A percentile compares a stretch with the other conserved stretches of the same genome.
Evolutionary conservation across 2,329 filamentous ascomycete genomes (phyloP).

Genomic region (Paramyrothecium sp.): DNA sequence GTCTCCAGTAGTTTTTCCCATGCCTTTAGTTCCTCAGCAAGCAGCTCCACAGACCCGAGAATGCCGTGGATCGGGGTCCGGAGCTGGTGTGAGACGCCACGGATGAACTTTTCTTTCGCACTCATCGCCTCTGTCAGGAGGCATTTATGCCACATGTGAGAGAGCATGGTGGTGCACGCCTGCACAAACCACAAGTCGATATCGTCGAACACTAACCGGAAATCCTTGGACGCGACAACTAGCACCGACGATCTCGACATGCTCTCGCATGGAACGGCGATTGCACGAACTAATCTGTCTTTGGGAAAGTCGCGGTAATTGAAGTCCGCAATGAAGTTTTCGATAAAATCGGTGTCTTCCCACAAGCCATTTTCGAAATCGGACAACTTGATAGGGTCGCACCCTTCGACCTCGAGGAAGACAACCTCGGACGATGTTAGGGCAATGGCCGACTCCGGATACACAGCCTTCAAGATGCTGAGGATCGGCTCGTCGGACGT

Average conservation of each 20-base stretch:
- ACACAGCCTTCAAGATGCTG: slow-evolving; percentile 25
- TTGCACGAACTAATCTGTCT: slow-evolving; percentile 30
- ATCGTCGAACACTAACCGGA: slow-evolving; percentile 44
- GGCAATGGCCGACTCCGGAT: slow-evolving; percentile 28
- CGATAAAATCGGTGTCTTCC: slow-evolving; percentile 39
- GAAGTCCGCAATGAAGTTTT: slow-evolving; percentile 30
- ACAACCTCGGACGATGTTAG: slow-evolving; percentile 22
- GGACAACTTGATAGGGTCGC: slow-evolving; percentile 18
- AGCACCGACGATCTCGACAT: slow-evolving; percentile 28
- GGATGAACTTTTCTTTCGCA: slow-evolving; percentile 42
- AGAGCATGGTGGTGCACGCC: slow-evolving; percentile 34
- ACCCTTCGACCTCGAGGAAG: slow-evolving; percentile 21
- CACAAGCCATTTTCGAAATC: slow-evolving; percentile 37
- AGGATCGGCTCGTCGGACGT: slow-evolving; percentile 20
- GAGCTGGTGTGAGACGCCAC: slow-evolving; percentile 44
- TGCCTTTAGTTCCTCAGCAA: slow-evolving; percentile 37
- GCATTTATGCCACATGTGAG: slow-evolving; percentile 34
- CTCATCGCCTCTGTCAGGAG: slow-evolving; percentile 36
- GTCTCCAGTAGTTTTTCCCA: slow-evolving; percentile 11
- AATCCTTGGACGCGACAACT: slow-evolving; percentile 36
- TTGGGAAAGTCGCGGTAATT: slow-evolving; percentile 30
- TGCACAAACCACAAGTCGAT: slow-evolving; percentile 44
- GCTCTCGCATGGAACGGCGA: slow-evolving; percentile 32
- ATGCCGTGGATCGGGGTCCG: slow-evolving; percentile 48
- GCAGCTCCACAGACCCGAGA: slow-evolving; percentile 33